Base-by-base conservation (phyloP, 2,329 filamentous ascomycete genomes). In the Sporothrix inflata region DNA sequence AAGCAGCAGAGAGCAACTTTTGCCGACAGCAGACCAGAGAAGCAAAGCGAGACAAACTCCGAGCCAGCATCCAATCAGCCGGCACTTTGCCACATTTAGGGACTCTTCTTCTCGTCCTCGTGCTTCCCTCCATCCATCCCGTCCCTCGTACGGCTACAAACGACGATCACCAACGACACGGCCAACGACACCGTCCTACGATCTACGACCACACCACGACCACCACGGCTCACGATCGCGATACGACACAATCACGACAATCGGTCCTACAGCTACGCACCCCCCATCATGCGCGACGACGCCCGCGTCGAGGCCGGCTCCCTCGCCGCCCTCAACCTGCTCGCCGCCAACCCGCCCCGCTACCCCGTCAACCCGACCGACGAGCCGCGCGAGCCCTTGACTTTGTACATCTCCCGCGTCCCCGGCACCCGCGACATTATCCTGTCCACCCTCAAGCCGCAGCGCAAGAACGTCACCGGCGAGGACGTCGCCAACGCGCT, bases 351-450 rank as follows among this genome's bases (percentile, higher is more conserved):
- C 78, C 96, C 95, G 55, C 95, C 96, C 63, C 88, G 90, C 77
- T 96, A 97, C 80, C 93, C 94, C 67, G 88, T 91, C 77, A 93
- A 93, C 78, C 92, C 93, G 5, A 88, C 90, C 3, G 90, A 91
- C 76, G 83, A 87, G 77, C 88, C 85, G 74, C 88, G 91, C 74
- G 89, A 93, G 67, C 90, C 93, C 4, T 81, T 98, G 68, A 90
- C 91, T 2, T 87, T 99, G 53, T 99, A 99, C 82, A 97, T 99
- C 76, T 94, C 95, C 47, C 87, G 95, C 76, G 95, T 99, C 0
- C 96, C 96, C 0, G 95, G 95, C 27, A 97, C 92, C 75, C 89
- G 90, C 90, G 95, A 98, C 85, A 88, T 98, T 72, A 97, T 98
- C 77, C 89, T 99, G 61, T 97, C 95, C 1, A 93, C 96, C 0